Conservation (phyloP, 2,329 filamentous ascomycete genomes). For the Stagonosporopsis chrysanthemi region DNA sequence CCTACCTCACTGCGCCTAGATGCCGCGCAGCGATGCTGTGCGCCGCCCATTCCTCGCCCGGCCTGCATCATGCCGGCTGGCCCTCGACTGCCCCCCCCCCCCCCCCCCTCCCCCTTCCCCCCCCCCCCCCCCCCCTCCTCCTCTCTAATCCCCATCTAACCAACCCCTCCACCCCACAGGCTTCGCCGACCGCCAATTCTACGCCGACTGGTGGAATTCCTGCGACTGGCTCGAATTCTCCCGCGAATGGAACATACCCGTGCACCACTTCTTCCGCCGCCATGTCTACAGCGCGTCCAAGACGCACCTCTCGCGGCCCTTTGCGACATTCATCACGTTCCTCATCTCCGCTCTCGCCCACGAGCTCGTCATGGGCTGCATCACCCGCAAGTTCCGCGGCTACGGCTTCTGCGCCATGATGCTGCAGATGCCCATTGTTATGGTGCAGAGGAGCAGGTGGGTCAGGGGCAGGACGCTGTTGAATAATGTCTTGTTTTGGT, state of each 20-base stretch:
- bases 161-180: constrained; percentile 46
- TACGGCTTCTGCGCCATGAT: constrained; percentile 97
- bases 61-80: constrained; percentile 9
- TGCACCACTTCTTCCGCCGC: constrained; percentile 91
- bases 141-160: neutral
- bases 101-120: neutral
- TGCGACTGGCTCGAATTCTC: constrained; percentile 96
- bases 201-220: constrained; percentile 75
- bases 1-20: constrained; percentile 12
- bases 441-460: constrained; percentile 81
- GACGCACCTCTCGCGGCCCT: constrained; percentile 74
- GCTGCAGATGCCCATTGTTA: constrained; percentile 94
- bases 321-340: constrained; percentile 90
- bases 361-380: constrained; percentile 96
- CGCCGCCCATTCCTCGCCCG: constrained; percentile 2
- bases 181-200: constrained; percentile 95
- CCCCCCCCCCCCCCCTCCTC: neutral
- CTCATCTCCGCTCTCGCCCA: constrained; percentile 88
- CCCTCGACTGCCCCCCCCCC: constrained; percentile 1
- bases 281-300: constrained; percentile 91
- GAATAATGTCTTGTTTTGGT: constrained; percentile 83
- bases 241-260: constrained; percentile 89
- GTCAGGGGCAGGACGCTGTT: constrained; percentile 77
- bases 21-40: constrained; percentile 5
- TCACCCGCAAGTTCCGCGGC: constrained; percentile 93